phyloP scores from a whole-genome alignment of 164 flowering plant species.

The Litsea cubeba region DNA sequence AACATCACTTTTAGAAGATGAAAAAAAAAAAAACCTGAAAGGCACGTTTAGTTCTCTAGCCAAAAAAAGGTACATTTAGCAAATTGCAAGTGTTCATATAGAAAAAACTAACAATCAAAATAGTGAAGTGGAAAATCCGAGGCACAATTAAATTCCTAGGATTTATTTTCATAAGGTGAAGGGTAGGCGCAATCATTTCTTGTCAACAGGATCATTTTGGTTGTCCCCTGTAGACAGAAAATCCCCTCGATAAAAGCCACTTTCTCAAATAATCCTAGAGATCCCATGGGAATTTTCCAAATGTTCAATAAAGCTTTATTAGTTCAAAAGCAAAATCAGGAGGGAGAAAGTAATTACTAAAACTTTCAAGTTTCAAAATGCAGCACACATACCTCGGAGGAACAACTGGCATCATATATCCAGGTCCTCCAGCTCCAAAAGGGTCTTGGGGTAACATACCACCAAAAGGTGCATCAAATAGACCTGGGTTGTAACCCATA shows the following conservation, averaged over 20 bases:
- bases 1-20: no score
- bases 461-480: constrained; percentile 55
- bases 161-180: no score
- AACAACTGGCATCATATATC: constrained; percentile 55
- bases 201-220: no score
- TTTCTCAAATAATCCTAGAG: neutral
- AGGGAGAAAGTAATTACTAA: neutral
- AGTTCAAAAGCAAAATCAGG: neutral
- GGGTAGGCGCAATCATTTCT: no score
- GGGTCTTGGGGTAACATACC: constrained; percentile 60
- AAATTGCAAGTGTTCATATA: no score
- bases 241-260: neutral
- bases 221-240: no score
- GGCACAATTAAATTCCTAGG: no score
- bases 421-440: constrained; percentile 54
- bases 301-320: neutral
- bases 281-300: neutral
- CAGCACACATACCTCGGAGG: constrained; percentile 43
- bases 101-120: no score
- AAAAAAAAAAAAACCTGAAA: no score
- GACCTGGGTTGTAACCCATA: constrained; percentile 56
- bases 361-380: neutral
- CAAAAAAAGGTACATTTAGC: no score
- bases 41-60: neutral
- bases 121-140: no score